A percentile compares a stretch with the other conserved stretches of the same genome.
Conservation (phyloP, 2,329 filamentous ascomycete species). For the Penicillium sp. region DNA sequence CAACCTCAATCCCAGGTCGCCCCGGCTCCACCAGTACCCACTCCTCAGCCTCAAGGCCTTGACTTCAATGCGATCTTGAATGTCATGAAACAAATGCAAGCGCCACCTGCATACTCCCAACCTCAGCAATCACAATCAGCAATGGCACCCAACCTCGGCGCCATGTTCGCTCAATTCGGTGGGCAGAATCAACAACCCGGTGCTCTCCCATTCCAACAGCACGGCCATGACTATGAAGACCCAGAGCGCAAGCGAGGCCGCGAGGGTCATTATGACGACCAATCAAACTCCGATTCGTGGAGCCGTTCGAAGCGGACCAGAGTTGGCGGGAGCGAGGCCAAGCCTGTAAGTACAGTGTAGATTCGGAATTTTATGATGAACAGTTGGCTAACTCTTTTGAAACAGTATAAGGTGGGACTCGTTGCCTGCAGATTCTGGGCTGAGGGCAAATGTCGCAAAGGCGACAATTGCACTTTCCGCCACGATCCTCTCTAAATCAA, state of each 20-base stretch:
- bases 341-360: conserved; percentile 29
- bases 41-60: conserved; percentile 30
- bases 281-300: conserved; percentile 30
- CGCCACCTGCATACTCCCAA: conserved; percentile 27
- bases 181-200: conserved; percentile 27
- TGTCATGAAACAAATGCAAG: conserved; percentile 42
- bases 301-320: conserved; percentile 37
- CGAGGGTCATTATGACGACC: conserved; percentile 37
- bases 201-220: conserved; percentile 14
- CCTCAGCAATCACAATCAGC: conserved; percentile 29
- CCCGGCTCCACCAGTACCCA: conserved; percentile 27
- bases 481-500: conserved; percentile 37
- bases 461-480: conserved; percentile 52
- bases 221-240: conserved; percentile 37
- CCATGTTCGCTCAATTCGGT: conserved; percentile 36
- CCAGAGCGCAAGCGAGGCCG: conserved; percentile 44
- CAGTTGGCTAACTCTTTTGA: neutral
- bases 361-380: conserved; percentile 6
- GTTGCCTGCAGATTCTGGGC: conserved; percentile 55
- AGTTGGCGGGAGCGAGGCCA: neutral
- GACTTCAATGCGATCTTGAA: conserved; percentile 43
- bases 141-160: conserved; percentile 37
- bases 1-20: conserved; percentile 14
- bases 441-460: conserved; percentile 55
- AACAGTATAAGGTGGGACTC: conserved; percentile 45